Base-by-base conservation (phyloP, 306 rosid genomes). In the Quercus agrifolia region DNA sequence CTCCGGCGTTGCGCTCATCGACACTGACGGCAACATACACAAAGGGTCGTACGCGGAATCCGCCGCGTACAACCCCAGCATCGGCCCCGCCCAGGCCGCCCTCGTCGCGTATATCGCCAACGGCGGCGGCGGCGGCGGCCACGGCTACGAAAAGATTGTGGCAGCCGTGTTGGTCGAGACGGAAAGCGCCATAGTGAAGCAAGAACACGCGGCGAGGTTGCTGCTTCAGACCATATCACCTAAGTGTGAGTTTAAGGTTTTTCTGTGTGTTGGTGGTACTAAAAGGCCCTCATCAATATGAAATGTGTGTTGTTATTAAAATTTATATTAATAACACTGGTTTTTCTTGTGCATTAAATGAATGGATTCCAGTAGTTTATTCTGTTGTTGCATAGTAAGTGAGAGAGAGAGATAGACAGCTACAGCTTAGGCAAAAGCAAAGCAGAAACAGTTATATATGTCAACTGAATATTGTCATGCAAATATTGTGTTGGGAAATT, bases 21-120 rank as follows among this genome's bases (percentile, higher is more conserved):
- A 95, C 74, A 30, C 70, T 4, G 58, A 75, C 1, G 93, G 92
- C 33, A 74, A 80, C 18, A 56, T 95, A 0, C 91, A 69, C 66
- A 85, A 74, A 73, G 99, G 99, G 6, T 85, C 89, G n/a, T 95
- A 95, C 35, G 66, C 82, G 83, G 99, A 95, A 74, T 95, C 99
- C 0, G 97, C 98, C 11, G 99, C 99, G 8, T 92, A 87, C 74
- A 95, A 95, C 56, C 99, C 99, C 2, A 95, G 99, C 77, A 20
- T 95, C 70, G 97, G 99, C 1, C 99, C 99, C 0, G 87, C 86
- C 5, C 91, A 89, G 84, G 89, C 96, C 10, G 99, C 99, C 0
- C 13, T 95, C 82, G 86, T 95, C 64, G 93, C 93, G 3, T 95
- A 78, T 74, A 88, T 95, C 1, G 88, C 88, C 21, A 68, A 76